Evolutionary conservation across 495 filamentous ascomycete species (phyloP).

Genomic region (Hypoxylon crocopeplum): DNA sequence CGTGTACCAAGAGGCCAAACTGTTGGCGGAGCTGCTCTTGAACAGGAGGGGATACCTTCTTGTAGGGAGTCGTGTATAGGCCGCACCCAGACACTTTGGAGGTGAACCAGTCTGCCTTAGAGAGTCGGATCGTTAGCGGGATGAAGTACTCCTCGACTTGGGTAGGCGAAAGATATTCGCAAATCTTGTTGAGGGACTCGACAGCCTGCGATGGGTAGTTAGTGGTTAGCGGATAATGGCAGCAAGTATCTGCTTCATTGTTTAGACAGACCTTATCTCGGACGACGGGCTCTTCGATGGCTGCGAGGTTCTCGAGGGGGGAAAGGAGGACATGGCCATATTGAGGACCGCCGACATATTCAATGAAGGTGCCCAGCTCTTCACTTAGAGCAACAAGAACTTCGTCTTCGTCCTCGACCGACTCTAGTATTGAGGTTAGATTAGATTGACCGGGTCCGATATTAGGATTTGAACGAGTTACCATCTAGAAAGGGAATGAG

Average conservation of each 20-base stretch:
- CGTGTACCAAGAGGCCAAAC: conserved; percentile 90
- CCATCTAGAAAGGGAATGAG: conserved; percentile 98
- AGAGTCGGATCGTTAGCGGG: conserved; percentile 89
- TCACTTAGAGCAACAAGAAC: conserved; percentile 96
- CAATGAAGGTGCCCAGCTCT: conserved; percentile 93
- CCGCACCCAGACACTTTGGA: conserved; percentile 98
- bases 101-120: conserved; percentile 99
- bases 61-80: conserved; percentile 91
- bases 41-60: conserved; percentile 78
- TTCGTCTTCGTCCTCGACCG: conserved; percentile 98
- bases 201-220: conserved; percentile 70
- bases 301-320: conserved; percentile 94
- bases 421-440: conserved; percentile 66
- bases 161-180: conserved; percentile 82
- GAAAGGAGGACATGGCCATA: conserved; percentile 96
- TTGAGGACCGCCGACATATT: conserved; percentile 94
- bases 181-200: conserved; percentile 99
- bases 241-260: not conserved
- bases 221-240: conserved; percentile 22
- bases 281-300: conserved; percentile 97
- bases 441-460: conserved; percentile 14
- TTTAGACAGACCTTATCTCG: conserved; percentile 80
- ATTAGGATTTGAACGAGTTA: no score
- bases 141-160: conserved; percentile 98
- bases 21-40: conserved; percentile 90